phyloP scores from a whole-genome alignment of 2,329 filamentous ascomycete genomes.

The Sarocladiaceae sp. region DNA sequence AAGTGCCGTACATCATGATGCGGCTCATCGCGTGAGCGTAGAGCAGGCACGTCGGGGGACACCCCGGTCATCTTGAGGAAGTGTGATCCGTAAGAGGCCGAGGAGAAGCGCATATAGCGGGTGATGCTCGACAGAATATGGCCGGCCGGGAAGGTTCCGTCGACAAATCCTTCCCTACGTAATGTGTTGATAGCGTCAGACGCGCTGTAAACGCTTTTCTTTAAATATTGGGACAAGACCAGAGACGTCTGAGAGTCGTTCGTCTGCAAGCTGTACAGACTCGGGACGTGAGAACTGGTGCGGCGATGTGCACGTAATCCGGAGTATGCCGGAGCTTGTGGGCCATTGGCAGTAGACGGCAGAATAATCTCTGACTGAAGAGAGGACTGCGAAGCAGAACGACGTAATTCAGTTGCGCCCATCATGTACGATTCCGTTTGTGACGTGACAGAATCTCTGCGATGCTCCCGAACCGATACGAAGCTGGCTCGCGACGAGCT shows the following conservation, averaged over 20 bases:
- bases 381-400: conserved; percentile 1
- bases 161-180: conserved; percentile 45
- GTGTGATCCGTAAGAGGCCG: conserved; percentile 58
- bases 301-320: conserved; percentile 15
- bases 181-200: conserved; percentile 43
- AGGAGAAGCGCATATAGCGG: conserved; percentile 60
- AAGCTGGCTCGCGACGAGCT: conserved; percentile 41
- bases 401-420: conserved; percentile 31
- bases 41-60: conserved; percentile 39
- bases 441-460: conserved; percentile 49
- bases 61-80: conserved; percentile 60
- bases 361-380: conserved; percentile 5
- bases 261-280: conserved; percentile 55
- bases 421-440: conserved; percentile 50
- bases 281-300: conserved; percentile 34
- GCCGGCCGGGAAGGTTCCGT: conserved; percentile 52
- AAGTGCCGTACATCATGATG: conserved; percentile 3
- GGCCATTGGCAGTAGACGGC: neutral
- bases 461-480: conserved; percentile 43
- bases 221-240: conserved; percentile 41
- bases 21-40: conserved; percentile 32
- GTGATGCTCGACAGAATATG: conserved; percentile 57
- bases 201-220: conserved; percentile 41
- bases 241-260: conserved; percentile 50
- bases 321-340: neutral